These are phyloP conservation scores for Candida sp. DNA, from an alignment of 1,139 yeast genomes.

Conservation along the genomic window DNA sequence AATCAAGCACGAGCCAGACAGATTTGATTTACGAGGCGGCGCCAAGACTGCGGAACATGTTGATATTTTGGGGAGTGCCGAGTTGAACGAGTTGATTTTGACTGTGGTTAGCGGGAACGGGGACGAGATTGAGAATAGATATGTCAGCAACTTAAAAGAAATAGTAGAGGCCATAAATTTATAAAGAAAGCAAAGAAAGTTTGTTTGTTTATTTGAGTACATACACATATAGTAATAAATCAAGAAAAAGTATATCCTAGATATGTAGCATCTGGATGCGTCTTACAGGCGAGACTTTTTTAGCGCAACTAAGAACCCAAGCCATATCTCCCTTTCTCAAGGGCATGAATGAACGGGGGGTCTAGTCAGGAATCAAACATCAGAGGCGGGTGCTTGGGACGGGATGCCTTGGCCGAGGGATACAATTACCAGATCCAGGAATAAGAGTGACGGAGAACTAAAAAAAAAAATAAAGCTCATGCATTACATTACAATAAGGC, in stretches of 20 bases:
- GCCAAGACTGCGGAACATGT: conserved; percentile 99
- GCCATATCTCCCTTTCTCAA: too few relatives aligned
- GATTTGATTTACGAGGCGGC: conserved; percentile 95
- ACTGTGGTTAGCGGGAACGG: conserved; percentile 86
- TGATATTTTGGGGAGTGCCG: conserved; percentile 93
- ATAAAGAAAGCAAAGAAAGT: too few relatives aligned
- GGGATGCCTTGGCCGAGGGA: too few relatives aligned
- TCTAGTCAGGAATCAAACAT: too few relatives aligned
- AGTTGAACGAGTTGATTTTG: conserved; percentile 82
- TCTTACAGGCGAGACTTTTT: too few relatives aligned
- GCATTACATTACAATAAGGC: too few relatives aligned
- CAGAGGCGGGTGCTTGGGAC: too few relatives aligned
- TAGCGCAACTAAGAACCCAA: too few relatives aligned
- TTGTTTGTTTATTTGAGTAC: neutral
- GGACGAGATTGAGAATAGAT: conserved; percentile 60
- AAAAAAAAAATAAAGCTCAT: neutral
- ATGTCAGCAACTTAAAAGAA: conserved; percentile 61
- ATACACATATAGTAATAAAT: neutral
- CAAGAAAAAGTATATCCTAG: too few relatives aligned
- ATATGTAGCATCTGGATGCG: neutral
- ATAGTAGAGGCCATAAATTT: conserved; percentile 46
- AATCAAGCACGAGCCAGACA: conserved; percentile 90
- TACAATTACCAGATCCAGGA: neutral
- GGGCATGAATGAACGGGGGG: too few relatives aligned
- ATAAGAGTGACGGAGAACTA: neutral